phyloP scores from a whole-genome alignment of 2,329 filamentous ascomycete species.

The Amesomyces nigricolor region DNA sequence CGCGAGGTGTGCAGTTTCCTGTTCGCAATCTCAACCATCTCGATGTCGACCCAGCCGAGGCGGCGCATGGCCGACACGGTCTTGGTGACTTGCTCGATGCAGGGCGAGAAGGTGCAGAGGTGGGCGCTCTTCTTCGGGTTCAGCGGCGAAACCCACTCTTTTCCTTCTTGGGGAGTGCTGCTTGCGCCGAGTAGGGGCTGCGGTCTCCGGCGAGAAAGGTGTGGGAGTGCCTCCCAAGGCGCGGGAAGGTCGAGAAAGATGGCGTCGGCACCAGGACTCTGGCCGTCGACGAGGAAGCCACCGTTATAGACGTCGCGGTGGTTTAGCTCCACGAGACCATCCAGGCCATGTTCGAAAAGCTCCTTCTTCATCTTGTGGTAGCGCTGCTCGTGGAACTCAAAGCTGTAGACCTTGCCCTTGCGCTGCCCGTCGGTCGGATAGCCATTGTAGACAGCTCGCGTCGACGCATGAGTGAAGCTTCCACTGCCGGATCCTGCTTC shows the following conservation, averaged over 20 bases:
- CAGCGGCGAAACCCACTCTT: slow-evolving; percentile 54
- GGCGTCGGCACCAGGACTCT: slow-evolving; percentile 59
- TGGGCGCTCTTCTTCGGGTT: slow-evolving; percentile 67
- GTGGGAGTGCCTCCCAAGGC: slow-evolving; percentile 72
- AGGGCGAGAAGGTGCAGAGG: slow-evolving; percentile 93
- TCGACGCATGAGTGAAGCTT: slow-evolving; percentile 76
- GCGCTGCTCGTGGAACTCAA: slow-evolving; percentile 71
- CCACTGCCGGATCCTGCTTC: slow-evolving; percentile 79
- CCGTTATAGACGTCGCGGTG: slow-evolving; percentile 74
- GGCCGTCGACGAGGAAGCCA: slow-evolving; percentile 60
- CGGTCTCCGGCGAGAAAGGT: slow-evolving; percentile 57
- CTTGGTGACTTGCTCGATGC: slow-evolving; percentile 89
- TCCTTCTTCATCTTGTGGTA: slow-evolving; percentile 65
- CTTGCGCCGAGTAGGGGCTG: slow-evolving; percentile 19
- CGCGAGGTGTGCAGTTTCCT: slow-evolving; percentile 74
- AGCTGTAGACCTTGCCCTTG: slow-evolving; percentile 71
- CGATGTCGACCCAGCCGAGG: slow-evolving; percentile 83
- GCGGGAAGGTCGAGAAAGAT: slow-evolving; percentile 77
- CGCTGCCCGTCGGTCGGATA: slow-evolving; percentile 47
- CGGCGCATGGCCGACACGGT: slow-evolving; percentile 77
- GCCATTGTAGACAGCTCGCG: slow-evolving; percentile 69
- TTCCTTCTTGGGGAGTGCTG: slow-evolving; percentile 17
- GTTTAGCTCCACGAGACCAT: slow-evolving; percentile 62
- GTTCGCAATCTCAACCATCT: slow-evolving; percentile 85
- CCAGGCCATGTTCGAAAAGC: slow-evolving; percentile 60